Conservation (phyloP, 257 asterid genomes). For the Solanum dulcamara region DNA sequence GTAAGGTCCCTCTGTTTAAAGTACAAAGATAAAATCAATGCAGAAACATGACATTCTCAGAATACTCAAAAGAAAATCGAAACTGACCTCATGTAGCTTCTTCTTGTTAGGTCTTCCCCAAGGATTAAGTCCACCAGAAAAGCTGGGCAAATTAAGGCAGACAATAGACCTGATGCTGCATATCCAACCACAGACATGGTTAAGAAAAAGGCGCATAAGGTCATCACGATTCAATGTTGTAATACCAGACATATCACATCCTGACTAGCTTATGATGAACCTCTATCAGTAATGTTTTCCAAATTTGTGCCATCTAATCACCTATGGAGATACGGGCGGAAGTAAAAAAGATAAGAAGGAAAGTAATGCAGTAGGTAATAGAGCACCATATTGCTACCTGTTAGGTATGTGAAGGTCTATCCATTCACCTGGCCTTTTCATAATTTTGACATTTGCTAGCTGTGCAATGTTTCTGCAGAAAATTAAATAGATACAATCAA, state of each 20-base stretch:
- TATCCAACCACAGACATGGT: neutral
- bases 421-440: conserved; percentile 68
- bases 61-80: conserved; percentile 7
- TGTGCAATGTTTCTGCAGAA: conserved; percentile 65
- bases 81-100: conserved; percentile 37
- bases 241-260: too few species aligned
- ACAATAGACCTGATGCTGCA: conserved; percentile 78
- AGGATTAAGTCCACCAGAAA: conserved; percentile 95
- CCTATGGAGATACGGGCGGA: neutral
- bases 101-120: conserved; percentile 73
- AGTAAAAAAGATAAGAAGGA: neutral
- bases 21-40: neutral
- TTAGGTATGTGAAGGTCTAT: conserved; percentile 47
- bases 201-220: neutral
- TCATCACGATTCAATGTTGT: neutral
- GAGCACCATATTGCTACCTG: conserved; percentile 25
- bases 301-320: neutral
- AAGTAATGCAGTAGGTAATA: neutral
- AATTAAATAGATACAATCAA: neutral
- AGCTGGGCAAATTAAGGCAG: conserved; percentile 90
- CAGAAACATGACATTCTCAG: neutral
- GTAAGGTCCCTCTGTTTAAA: conserved; percentile 55
- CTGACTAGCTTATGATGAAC: neutral
- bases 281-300: neutral
- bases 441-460: conserved; percentile 59